Evolutionary conservation across 179 eudicot species (phyloP), one percentile per base, ranked within the genome.

Genomic region (Silene coronaria): DNA sequence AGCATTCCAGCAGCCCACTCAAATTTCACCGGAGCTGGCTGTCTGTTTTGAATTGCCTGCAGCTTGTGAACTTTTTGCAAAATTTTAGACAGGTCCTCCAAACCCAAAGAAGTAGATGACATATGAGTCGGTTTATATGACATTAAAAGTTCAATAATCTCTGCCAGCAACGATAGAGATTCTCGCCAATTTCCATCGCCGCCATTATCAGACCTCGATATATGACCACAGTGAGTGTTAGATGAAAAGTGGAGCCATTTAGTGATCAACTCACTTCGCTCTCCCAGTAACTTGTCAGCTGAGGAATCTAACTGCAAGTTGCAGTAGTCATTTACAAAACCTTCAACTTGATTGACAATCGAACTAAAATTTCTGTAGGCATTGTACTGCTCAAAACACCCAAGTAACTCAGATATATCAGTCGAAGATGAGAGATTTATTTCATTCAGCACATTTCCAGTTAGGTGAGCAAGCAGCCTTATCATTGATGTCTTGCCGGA

Each of bases 311-410:
- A 75, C 28, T 84, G 84, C 85, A 87, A 72, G 83, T 79, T 81
- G 82, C 90, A 87, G 75, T 89, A 94, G 72, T 90, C 94, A 69
- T 81, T 90, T 10, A 90, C 83, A 78, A 85, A 92, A 34, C 85
- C 45, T 74, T 87, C 90, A 59, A 92, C 84, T 80, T 79, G 90
- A 76, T 80, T 75, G 82, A 85, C 79, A 60, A 80, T 77, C 42
- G 84, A 71, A 45, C 86, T 83, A 73, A 84, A 94, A 78, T 90
- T 88, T 55, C 98, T 91, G 71, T 87, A 86, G 76, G 89, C 92
- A 87, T 90, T 89, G 78, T 89, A 88, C 80, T 94, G 98, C 91
- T 95, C 99, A 83, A 95, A 95, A 80, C 87, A 89, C 82, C 99
- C 99, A 79, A 95, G 91, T 74, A 95, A 81, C 64, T 95, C 99